Conservation (phyloP, 2,329 filamentous ascomycete species). For the Daldinia eschscholtzii region DNA sequence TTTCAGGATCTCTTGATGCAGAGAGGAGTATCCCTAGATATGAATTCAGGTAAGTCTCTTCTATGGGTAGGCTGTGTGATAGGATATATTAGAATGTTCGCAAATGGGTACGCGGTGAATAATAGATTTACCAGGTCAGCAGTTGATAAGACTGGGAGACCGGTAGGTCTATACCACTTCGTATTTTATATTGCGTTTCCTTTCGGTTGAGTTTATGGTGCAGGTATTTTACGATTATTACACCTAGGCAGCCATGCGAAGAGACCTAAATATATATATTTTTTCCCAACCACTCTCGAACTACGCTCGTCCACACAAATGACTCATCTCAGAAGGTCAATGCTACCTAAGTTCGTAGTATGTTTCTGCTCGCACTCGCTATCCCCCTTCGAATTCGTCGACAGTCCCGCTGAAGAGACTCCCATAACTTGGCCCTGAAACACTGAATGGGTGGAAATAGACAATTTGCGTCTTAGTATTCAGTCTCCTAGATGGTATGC, state of each 20-base stretch:
- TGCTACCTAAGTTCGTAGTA: not conserved
- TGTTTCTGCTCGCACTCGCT: not conserved
- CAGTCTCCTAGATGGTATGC: not conserved
- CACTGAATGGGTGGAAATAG: not conserved
- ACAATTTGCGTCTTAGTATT: not conserved
- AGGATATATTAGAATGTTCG: too few species aligned
- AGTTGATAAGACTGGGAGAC: not conserved
- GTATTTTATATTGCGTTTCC: not conserved
- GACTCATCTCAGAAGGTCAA: not conserved
- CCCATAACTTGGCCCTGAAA: not conserved
- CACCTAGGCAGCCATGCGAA: not conserved
- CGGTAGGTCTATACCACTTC: not conserved
- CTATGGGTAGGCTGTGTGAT: not conserved
- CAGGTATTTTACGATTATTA: too few species aligned
- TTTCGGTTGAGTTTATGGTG: not conserved
- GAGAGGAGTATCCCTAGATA: not conserved
- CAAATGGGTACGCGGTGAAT: not conserved
- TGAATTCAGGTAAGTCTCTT: not conserved
- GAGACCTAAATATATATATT: not conserved
- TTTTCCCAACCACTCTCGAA: not conserved
- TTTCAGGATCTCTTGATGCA: not conserved
- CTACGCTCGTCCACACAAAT: not conserved
- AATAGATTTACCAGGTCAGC: too few species aligned
- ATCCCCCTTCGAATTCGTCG: not conserved
- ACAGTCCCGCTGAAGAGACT: not conserved